These are phyloP conservation scores for Elsinoe ampelina DNA, from an alignment of 2,329 filamentous ascomycete species.

Conservation along the genomic window DNA sequence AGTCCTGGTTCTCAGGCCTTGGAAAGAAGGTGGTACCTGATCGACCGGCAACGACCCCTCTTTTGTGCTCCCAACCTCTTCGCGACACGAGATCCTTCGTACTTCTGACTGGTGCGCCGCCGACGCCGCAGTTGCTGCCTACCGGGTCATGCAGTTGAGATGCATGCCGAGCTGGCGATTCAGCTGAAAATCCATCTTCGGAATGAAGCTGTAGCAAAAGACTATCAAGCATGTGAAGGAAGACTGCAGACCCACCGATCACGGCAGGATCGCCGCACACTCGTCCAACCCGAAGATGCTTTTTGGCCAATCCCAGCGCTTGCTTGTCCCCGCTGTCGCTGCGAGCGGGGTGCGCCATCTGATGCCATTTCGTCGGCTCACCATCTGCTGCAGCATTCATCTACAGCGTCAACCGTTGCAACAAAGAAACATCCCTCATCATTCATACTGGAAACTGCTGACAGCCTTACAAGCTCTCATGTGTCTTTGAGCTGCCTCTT, in stretches of 20 bases:
- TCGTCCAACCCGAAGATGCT: background rate
- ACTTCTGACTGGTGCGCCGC: background rate
- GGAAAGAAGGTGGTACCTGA: background rate
- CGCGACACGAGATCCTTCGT: slow-evolving; percentile 1
- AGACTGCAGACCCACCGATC: background rate
- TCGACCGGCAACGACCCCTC: slow-evolving; percentile 7
- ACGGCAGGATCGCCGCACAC: background rate
- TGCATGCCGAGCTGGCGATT: background rate
- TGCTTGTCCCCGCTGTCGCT: background rate
- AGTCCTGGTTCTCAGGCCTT: too few relatives aligned
- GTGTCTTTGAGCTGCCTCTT: background rate
- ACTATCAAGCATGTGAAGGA: background rate
- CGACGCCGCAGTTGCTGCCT: background rate
- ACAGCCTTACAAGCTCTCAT: background rate
- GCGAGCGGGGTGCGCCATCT: background rate
- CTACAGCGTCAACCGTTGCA: background rate
- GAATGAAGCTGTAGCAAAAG: background rate
- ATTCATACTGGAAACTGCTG: too few relatives aligned
- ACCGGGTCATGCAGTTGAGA: background rate
- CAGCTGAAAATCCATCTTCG: background rate
- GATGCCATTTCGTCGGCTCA: background rate
- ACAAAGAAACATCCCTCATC: too few relatives aligned
- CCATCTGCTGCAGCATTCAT: background rate
- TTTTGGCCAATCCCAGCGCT: background rate
- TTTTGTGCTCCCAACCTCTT: background rate